Evolutionary conservation across 345 rosid species (phyloP), one percentile per base, ranked within the genome.

Genomic region (Boechera divaricarpa): DNA sequence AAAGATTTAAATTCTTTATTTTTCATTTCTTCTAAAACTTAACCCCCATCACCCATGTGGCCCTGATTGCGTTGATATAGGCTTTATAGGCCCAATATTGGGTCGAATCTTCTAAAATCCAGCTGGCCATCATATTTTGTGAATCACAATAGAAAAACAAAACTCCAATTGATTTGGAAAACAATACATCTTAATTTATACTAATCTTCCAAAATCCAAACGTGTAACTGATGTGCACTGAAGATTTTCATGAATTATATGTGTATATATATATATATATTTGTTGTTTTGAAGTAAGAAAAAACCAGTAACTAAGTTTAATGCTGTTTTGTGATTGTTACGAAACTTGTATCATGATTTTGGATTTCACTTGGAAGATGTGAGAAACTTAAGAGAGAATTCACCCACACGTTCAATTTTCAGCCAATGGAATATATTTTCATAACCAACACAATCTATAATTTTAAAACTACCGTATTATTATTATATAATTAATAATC

Each of bases 351-450:
- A 48, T 72, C 15, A 24, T 36, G 41, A 51, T 49, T 61, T 61
- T 38, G 5, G 39, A 51, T 26, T 61, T 72, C n/a, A 47, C 55
- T 53, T 42, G 36, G 8, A 71, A 71, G 15, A 42, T 42, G 69
- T 39, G 38, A 52, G 35, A 52, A 33, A 5, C 15, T 48, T 10
- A 7, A 42, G 39, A 45, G 48, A 56, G 59, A 33, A 74, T 66
- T 64, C 77, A 32, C 56, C 15, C 67, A 57, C 73, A 75, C 33
- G 67, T 56, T 66, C 58, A 11, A 26, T 36, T 66, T 57, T 26
- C 52, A 67, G 73, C 73, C 67, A 75, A 57, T 57, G 44, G 36
- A 36, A 11, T 18, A 39, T 32, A 32, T 44, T 21, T 48, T 21
- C 51, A 36, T 31, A 10, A 31, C 51, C 32, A 57, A 47, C 39